Base-by-base conservation (phyloP, 2,329 filamentous ascomycete species). In the Fusarium oligoseptatum region DNA sequence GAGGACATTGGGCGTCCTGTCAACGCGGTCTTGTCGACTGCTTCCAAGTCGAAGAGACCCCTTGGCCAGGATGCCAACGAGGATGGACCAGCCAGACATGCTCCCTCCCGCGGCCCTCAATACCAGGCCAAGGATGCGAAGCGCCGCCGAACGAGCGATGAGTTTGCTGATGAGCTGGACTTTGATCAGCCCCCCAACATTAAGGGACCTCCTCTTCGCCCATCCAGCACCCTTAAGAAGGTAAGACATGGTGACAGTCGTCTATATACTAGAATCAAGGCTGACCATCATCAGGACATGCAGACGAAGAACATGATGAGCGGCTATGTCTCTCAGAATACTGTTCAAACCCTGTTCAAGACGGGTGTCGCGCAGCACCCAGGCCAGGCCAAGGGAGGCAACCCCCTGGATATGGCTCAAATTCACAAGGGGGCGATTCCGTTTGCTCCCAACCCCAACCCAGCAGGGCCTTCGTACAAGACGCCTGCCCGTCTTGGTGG, bases 341-440 rank as follows among this genome's bases (percentile, higher is more conserved):
- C 85, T 77, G 83, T 88, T 77, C 84, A 88, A 80, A 86, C 90
- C 77, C 83, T 93, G 66, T 92, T 92, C 86, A 93, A 92, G 83
- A 85, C 89, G 9, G 91, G 90, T 0, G 88, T 93, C 60, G 91
- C 90, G 22, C 93, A 95, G 77, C 92, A 94, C 74, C 89, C 90
- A 77, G 87, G 89, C 74, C 90, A 93, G 41, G 83, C 85, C 61
- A 92, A 93, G 81, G 84, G 88, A 4, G 88, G 86, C 1, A 92
- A 95, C 78, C 93, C 93, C 2, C 86, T 95, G 79, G 94, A 97
- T 76, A 95, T 96, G 90, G 90, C 93, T n/a, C 94, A 96, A 80
- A 92, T 96, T 69, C 94, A 94, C 9, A 97, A 93, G 83, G 94
- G 91, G n/a, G 92, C 93, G 32, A 98, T 98, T 76, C 94, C 95